These are phyloP conservation scores for Circinella umbellata DNA, from an alignment of 371 early-diverging fungal species.

Conservation along the genomic window DNA sequence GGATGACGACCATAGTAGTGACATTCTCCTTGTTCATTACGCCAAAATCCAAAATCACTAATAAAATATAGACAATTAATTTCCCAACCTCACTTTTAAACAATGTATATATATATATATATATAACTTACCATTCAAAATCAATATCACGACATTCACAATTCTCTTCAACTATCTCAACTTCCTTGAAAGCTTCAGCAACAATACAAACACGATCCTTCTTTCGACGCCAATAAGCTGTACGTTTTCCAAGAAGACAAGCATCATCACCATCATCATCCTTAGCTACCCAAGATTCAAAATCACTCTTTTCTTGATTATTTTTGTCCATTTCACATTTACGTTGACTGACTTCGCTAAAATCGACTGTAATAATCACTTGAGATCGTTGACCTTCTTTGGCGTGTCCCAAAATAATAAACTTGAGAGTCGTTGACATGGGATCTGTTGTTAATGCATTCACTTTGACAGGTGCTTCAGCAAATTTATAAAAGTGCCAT, in stretches of 20 bases:
- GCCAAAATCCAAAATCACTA: slow-evolving; percentile 80
- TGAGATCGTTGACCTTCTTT: slow-evolving; percentile 30
- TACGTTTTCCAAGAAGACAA: slow-evolving; percentile 51
- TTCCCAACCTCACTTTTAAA: too few species aligned
- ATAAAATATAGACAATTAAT: neutral
- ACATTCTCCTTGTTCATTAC: slow-evolving; percentile 67
- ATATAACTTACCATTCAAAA: slow-evolving; percentile 69
- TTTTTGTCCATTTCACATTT: slow-evolving; percentile 58
- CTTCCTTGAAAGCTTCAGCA: slow-evolving; percentile 65
- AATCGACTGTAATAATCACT: slow-evolving; percentile 51
- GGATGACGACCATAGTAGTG: slow-evolving; percentile 70
- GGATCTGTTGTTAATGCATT: slow-evolving; percentile 64
- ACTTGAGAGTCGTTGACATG: slow-evolving; percentile 58
- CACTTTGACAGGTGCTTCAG: slow-evolving; percentile 50
- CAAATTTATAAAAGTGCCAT: slow-evolving; percentile 62
- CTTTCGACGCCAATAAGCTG: slow-evolving; percentile 82
- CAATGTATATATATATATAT: neutral
- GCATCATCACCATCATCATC: slow-evolving; percentile 59
- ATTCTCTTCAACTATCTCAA: slow-evolving; percentile 45
- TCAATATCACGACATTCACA: slow-evolving; percentile 78
- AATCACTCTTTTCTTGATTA: slow-evolving; percentile 69
- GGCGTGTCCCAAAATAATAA: slow-evolving; percentile 57
- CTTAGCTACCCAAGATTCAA: slow-evolving; percentile 78
- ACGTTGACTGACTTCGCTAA: slow-evolving; percentile 36
- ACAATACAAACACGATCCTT: slow-evolving; percentile 73